Percentiles rank a stretch among this genome's conserved stretches.
Conservation (phyloP, 495 filamentous ascomycete genomes). For the Daldinia loculata region DNA sequence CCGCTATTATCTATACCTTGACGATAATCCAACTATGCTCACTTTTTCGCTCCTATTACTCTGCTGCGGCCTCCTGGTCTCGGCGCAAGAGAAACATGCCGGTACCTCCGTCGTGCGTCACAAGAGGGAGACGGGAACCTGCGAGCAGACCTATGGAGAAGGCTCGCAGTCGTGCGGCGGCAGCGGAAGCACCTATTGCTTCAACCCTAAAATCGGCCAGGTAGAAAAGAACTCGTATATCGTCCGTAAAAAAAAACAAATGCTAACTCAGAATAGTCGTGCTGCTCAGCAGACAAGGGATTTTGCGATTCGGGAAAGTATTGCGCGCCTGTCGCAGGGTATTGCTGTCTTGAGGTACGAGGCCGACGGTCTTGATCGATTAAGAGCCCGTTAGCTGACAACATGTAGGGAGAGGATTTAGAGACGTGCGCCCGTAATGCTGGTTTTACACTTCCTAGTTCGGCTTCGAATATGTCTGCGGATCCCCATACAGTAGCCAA, state of each 20-base stretch:
- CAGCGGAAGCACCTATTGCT: constrained; percentile 47
- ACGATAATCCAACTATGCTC: constrained; percentile 18
- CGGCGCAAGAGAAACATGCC: constrained; percentile 23
- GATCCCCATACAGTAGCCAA: neutral
- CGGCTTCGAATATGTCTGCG: constrained; percentile 10
- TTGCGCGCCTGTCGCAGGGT: constrained; percentile 55
- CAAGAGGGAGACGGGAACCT: constrained; percentile 44
- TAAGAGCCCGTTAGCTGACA: constrained; percentile 20
- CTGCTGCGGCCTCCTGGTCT: constrained; percentile 17
- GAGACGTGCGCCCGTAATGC: constrained; percentile 48
- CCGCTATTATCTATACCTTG: neutral
- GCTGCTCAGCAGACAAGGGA: constrained; percentile 50
- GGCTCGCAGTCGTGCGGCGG: constrained; percentile 49
- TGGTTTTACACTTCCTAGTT: constrained; percentile 45
- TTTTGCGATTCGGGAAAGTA: constrained; percentile 50
- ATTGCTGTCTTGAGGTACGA: constrained; percentile 53
- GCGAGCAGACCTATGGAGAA: constrained; percentile 50
- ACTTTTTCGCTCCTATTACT: constrained; percentile 21
- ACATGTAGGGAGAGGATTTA: constrained; percentile 48
- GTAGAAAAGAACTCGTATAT: constrained; percentile 25
- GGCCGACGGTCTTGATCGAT: neutral
- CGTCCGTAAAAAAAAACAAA: neutral
- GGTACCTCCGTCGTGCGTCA: constrained; percentile 10
- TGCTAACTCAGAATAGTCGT: constrained; percentile 46
- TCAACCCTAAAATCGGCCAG: constrained; percentile 48